Evolutionary conservation across 163 green algal species (phyloP), one percentile per base, ranked within the genome.

Genomic region (Volvox carteri): DNA sequence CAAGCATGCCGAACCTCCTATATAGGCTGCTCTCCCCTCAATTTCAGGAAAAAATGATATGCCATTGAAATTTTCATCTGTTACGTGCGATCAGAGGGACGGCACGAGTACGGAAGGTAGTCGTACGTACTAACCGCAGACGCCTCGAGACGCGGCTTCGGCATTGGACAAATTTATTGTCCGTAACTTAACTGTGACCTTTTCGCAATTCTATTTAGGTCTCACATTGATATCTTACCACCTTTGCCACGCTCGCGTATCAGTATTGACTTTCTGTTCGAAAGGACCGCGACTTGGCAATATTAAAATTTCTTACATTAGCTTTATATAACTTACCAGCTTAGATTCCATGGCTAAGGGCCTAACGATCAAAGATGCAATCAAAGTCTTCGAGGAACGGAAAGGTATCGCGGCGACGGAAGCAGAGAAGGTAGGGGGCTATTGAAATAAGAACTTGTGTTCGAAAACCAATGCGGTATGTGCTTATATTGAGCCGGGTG

Each of bases 301-400:
- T n/a, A 65, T 65, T 65, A 30, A 7, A 65, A 65, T 65, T 65
- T 65, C 7, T 65, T 23, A 30, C 5, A 65, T 30, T 65, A 30
- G 25, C 7, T 65, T 23, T 4, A 65, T 65, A 65, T 25, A 11
- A 65, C 25, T n/a, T n/a, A n/a, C n/a, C n/a, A n/a, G n/a, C n/a
- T n/a, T n/a, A n/a, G n/a, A n/a, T n/a, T n/a, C 44, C 44, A 88
- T 88, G 81, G 81, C 75, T 18, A 92, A 90, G 68, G 84, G 42
- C 35, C 97, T 95, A 0, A 95, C 95, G 0, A 95, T 97, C 35
- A 98, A 98, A 86, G 95, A 98, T 44, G 96, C 96, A 4, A 94
- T 98, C 25, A 97, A 97, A 62, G 92, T 94, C 4, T 97, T 97
- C 73, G 96, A 98, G 85, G 94, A 96, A 56, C 85, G 88, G 23